Conservation (phyloP, 192 early-diverging fungal species). For the Dissophora ornata region DNA sequence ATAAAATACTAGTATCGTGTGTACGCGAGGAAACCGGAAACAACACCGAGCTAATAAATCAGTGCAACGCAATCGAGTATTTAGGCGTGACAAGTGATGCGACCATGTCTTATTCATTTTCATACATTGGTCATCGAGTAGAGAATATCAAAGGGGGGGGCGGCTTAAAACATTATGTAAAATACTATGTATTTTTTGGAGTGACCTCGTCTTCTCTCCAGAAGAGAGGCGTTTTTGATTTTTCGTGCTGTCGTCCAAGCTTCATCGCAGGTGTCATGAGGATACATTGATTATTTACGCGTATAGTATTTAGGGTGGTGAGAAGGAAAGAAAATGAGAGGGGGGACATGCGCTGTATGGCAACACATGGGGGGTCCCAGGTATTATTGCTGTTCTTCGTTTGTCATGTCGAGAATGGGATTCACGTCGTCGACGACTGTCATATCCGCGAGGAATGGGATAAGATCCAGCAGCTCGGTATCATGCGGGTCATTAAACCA, state of each 20-base stretch:
- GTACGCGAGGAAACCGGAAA: neutral
- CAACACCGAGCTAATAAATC: too few relatives aligned
- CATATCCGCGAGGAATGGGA: constrained; percentile 94
- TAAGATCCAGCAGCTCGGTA: constrained; percentile 93
- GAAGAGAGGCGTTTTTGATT: constrained; percentile 6
- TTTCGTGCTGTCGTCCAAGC: constrained; percentile 12
- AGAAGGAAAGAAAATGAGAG: constrained; percentile 18
- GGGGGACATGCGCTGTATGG: constrained; percentile 2
- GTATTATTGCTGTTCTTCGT: constrained; percentile 54
- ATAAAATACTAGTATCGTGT: constrained; percentile 5
- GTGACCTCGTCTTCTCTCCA: constrained; percentile 7
- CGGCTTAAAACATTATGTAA: constrained; percentile 1
- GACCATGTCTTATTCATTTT: too few relatives aligned
- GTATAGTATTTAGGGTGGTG: constrained; percentile 17
- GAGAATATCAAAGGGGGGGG: too few relatives aligned
- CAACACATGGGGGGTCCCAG: constrained; percentile 14
- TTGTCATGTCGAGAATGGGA: constrained; percentile 75
- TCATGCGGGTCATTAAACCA: constrained; percentile 99
- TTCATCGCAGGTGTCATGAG: constrained; percentile 28
- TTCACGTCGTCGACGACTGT: constrained; percentile 89
- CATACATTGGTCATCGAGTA: too few relatives aligned
- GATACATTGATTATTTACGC: constrained; percentile 12
- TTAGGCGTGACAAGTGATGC: too few relatives aligned
- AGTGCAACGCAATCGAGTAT: too few relatives aligned
- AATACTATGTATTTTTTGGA: too few relatives aligned